Base-by-base conservation (phyloP, 805 yeast genomes). In the Starmerella khaoyaiensis region DNA sequence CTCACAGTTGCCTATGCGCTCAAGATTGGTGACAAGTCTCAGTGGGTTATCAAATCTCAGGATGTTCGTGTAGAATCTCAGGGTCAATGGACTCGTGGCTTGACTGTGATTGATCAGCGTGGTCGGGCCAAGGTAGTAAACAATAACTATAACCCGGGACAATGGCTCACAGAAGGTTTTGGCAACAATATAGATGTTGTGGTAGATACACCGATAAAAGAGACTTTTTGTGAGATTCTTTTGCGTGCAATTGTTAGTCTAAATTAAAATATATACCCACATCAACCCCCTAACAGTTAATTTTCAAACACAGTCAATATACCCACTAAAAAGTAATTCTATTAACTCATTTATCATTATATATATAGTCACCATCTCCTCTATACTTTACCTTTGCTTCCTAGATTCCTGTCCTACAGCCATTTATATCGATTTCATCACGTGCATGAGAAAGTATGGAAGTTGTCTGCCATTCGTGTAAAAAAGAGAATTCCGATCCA, bases 71-170 rank as follows among this genome's bases (percentile, higher is more conserved):
- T 61, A 8, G 67, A 62, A 42, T 45, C 59, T 11, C 38, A 15
- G n/a, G 66, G 67, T 17, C 54, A 53, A 36, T 61, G 62, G 60
- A 49, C 62, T 5, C 34, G 45, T 36, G 67, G 67, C 1, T 41
- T 41, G 44, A 59, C 64, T 7, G 49, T 61, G 3, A 45, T 50
- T 7, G 67, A 62, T 31, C 41, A 48, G 10, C 53, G 67, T 27
- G 54, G 56, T 20, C 42, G 60, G 14, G 49, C 53, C 17, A 36
- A 41, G 16, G 15, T 22, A 18, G 41, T 36, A 18, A 16, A 48
- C 25, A 44, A 40, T 21, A 45, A 45, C 9, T 49, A 47, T 30
- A 54, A 51, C 39, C 37, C 37, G 25, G 52, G 47, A 19, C 39
- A 44, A 28, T 51, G 55, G 55, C 44, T 50, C 27, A 48, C 52